These are phyloP conservation scores for Apiospora pterosperma DNA, from an alignment of 2,329 filamentous ascomycete genomes.

Conservation along the genomic window DNA sequence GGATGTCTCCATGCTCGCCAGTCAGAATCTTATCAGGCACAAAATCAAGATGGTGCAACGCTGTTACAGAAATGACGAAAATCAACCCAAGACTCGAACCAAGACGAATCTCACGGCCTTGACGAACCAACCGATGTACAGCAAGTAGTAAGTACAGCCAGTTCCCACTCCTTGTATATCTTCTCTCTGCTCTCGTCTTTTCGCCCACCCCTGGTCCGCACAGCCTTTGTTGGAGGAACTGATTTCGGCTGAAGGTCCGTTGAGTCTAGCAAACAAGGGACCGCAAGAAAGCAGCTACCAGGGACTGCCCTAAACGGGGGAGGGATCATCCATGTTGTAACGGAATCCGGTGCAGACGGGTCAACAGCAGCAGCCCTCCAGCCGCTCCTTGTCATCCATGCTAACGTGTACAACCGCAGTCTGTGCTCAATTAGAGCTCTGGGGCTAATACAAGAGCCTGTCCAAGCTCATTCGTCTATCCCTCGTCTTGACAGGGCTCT, in stretches of 20 bases:
- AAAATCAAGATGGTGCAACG: slow-evolving; percentile 1
- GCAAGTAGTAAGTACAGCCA: too few species aligned
- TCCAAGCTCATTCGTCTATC: background rate
- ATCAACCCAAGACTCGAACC: background rate
- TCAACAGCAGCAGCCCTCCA: background rate
- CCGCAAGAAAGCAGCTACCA: background rate
- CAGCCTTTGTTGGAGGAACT: background rate
- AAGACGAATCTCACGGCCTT: background rate
- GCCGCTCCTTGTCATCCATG: slow-evolving; percentile 1
- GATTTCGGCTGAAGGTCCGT: background rate
- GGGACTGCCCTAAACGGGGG: background rate
- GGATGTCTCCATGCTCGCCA: background rate
- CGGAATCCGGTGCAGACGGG: slow-evolving; percentile 1
- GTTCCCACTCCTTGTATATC: background rate
- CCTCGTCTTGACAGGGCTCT: slow-evolving; percentile 2
- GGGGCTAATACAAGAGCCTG: background rate
- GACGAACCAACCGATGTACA: background rate
- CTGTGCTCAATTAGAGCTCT: slow-evolving; percentile 1
- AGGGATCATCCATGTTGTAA: background rate
- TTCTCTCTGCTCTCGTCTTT: background rate
- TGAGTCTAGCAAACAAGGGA: background rate
- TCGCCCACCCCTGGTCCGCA: background rate
- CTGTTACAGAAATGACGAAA: background rate
- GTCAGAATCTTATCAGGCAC: background rate
- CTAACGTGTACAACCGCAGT: background rate